These are phyloP conservation scores for Scedosporium dehoogii DNA, from an alignment of 2,329 filamentous ascomycete genomes.

Conservation along the genomic window DNA sequence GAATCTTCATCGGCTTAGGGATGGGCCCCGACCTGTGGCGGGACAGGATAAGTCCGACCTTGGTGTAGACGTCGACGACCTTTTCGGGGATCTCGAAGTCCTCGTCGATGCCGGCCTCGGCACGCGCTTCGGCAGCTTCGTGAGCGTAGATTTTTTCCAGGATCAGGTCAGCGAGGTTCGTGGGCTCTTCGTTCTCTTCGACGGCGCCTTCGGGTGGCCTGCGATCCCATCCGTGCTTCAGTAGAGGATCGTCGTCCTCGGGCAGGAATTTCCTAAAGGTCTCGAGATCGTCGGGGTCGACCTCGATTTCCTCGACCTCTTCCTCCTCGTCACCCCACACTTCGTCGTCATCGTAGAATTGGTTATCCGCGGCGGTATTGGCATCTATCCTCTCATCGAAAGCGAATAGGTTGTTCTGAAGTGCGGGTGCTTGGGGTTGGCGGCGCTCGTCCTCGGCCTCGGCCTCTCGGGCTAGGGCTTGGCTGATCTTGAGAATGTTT, in stretches of 20 bases:
- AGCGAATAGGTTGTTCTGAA: conserved; percentile 49
- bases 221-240: conserved; percentile 53
- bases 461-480: conserved; percentile 80
- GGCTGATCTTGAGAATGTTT: conserved; percentile 82
- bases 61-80: conserved; percentile 87
- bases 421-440: conserved; percentile 29
- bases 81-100: conserved; percentile 81
- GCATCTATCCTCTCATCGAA: conserved; percentile 67
- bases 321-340: conserved; percentile 77
- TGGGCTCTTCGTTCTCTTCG: conserved; percentile 42
- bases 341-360: conserved; percentile 37
- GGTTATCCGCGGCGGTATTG: conserved; percentile 37
- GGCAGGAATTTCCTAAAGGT: conserved; percentile 87
- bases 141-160: conserved; percentile 88
- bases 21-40: conserved; percentile 94
- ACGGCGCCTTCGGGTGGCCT: conserved; percentile 31
- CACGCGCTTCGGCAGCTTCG: conserved; percentile 54
- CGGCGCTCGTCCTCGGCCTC: conserved; percentile 33
- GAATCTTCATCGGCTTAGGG: conserved; percentile 94
- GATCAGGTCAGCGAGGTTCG: conserved; percentile 87
- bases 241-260: conserved; percentile 61
- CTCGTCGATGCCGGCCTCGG: conserved; percentile 51
- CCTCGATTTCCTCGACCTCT: conserved; percentile 60
- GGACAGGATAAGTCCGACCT: conserved; percentile 81
- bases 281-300: conserved; percentile 81